Base-by-base conservation (phyloP, 495 filamentous ascomycete genomes). In the Glonium stellatum region DNA sequence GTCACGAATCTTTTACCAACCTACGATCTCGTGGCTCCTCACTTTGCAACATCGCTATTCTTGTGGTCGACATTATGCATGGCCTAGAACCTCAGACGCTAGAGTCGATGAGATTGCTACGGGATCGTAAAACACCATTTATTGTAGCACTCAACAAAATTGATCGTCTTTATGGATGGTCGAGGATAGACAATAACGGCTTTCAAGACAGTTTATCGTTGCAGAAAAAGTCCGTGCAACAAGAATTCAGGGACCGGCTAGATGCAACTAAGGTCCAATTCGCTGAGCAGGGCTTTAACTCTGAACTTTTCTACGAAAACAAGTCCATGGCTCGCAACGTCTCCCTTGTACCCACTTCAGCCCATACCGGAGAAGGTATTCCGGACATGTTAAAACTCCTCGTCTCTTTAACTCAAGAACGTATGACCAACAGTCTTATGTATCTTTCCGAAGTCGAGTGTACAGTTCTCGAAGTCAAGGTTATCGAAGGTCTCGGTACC, bases 61-160 rank as follows among this genome's bases (percentile, higher is more conserved):
- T 99, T 60, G 95, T 99, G 22, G 92, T 99, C 64, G 95, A 99
- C 80, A 99, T 99, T 70, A 99, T 99, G 95, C 95, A 99, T 80
- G 95, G 95, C 69, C 83, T 99, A 50, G 95, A 99, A 73, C 95
- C 90, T 15, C 95, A 99, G 72, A 99, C 95, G 23, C 81, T 97
- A 6, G 95, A 99, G 73, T 97, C 95, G 8, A 97, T 99, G 88
- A 86, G 84, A 60, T 75, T 99, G 55, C 84, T 99, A 37, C 83
- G 93, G 68, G 92, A 97, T 67, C 81, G 90, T 59, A 95, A 91
- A 74, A 99, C 95, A 47, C 93, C 95, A 11, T 99, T 99, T 79
- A 96, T 99, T 67, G 95, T 99, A 48, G 95, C 95, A 1, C 79
- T 99, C 64, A 99, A 99, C 83, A 99, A 99, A 81, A 97, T 99